These are phyloP conservation scores for Paramecium pentaurelia DNA, from an alignment of 73 alveolate genomes.

Conservation along the genomic window DNA sequence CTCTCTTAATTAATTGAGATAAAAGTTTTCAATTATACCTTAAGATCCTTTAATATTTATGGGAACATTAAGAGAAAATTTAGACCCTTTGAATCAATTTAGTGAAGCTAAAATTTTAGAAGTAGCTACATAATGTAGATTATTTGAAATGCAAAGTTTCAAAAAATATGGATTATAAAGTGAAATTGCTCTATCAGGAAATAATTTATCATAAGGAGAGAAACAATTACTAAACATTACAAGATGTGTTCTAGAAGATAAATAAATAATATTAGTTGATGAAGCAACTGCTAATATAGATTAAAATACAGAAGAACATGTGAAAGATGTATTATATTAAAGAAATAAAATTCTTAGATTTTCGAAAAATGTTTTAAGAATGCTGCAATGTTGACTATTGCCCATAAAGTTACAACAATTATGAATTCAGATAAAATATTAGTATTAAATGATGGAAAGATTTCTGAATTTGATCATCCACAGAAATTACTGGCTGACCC, in stretches of 20 bases:
- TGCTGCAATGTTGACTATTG: background rate
- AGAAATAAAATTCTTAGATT: background rate
- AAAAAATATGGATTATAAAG: background rate
- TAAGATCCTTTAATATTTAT: background rate
- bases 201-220: conserved; percentile 60
- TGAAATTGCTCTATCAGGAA: conserved; percentile 40
- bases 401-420: conserved; percentile 47
- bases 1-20: conserved; percentile 42
- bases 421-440: conserved; percentile 39
- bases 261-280: conserved; percentile 62
- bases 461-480: conserved; percentile 58
- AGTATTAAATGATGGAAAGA: conserved; percentile 56
- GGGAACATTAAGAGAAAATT: background rate
- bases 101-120: background rate
- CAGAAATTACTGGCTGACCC: background rate
- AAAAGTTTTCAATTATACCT: background rate
- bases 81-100: background rate
- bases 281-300: conserved; percentile 73
- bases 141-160: background rate
- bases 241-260: conserved; percentile 59
- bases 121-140: background rate
- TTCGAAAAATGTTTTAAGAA: background rate
- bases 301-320: conserved; percentile 65
- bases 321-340: background rate
- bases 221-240: conserved; percentile 64